Base-by-base conservation (phyloP, 345 rosid species). In the Trapa incisa region DNA sequence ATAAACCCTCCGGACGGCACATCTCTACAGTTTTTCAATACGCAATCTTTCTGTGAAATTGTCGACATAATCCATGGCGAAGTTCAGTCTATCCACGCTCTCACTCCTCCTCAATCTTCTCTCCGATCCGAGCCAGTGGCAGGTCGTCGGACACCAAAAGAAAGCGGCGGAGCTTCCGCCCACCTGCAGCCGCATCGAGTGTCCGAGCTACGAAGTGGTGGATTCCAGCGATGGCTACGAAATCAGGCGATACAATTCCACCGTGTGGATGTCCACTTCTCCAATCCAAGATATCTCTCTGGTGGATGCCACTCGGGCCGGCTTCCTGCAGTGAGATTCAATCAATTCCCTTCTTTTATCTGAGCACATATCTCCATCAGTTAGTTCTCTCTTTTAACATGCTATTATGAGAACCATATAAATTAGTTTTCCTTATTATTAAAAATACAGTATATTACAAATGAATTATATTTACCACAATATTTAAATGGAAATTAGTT, bases 251-350 rank as follows among this genome's bases (percentile, higher is more conserved):
- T 88, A 88, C 73, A 77, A 82, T 47, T 67, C 76, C 8, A 16
- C 89, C 5, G 82, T 80, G 0, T 89, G 96, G 98, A 73, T 86
- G 60, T 79, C 91, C 47, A 86, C 93, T 22, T 71, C 89, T 54
- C 76, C 87, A 2, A 84, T 92, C 71, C 83, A 82, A 48, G 96
- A 84, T 57, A 89, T 89, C 72, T 92, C 96, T 65, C 81, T 89
- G 17, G 87, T 78, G 64, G 82, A 80, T 17, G 93, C 96, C 62
- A 83, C 89, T 50, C 71, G 91, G 77, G 80, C 80, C 13, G 97
- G 89, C 64, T 92, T 92, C 78, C 76, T 84, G 67, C 86, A 63
- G 96, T 86, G 75, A 75, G 68, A 38, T 43, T 64, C 56, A 50
- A 50, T 17, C 14, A 14, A 14, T 48, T 3, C 14, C 22, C 17